Evolutionary conservation across 2,329 filamentous ascomycete species (phyloP), one percentile per base, ranked within the genome.

Genomic region (Leptographium flavum): DNA sequence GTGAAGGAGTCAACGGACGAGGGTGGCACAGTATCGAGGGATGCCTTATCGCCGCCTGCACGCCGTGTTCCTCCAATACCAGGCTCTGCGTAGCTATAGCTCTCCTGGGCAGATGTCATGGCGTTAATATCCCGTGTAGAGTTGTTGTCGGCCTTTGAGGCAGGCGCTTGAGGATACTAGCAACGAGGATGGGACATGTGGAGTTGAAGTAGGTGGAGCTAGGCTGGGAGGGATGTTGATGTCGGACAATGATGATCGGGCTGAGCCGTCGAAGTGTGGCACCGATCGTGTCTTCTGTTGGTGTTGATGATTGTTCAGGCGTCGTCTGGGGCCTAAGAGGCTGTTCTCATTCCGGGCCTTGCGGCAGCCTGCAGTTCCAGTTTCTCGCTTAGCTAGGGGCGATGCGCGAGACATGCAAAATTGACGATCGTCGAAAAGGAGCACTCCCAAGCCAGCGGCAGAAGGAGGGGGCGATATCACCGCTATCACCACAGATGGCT

Each of bases 321-420:
- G 79, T 70, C 80, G 86, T 54, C 81, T 81, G 43, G 83, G 78
- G 58, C 80, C 80, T 72, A 87, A 82, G 63, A 87, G 72, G 59
- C 86, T 87, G 81, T 85, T 87, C 67, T 94, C 87, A 67, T 93
- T 83, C 63, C 83, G 79, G 58, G 71, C 76, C 65, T 81, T 81
- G 68, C 79, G 78, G 63, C 79, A 73, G 67, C 70, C 81, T 54
- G 65, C 65, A 60, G 70, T 69, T 66, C 69, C 71, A 67, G 70
- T 68, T 63, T 76, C 71, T 75, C 73, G 73, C 70, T 78, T 78
- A 62, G 67, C 62, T 61, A 70, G 70, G 61, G 65, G 68, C 56
- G 71, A 66, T 58, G 66, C 70, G 61, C 74, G 74, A 77, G 74
- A 73, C 74, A 78, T 78, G 70, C 70, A 58, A 57, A 58, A 61